A percentile compares a stretch with the other conserved stretches of the same genome.
These are phyloP conservation scores for Bruguiera hainesii DNA, from an alignment of 441 rosid genomes.

Conservation along the genomic window DNA sequence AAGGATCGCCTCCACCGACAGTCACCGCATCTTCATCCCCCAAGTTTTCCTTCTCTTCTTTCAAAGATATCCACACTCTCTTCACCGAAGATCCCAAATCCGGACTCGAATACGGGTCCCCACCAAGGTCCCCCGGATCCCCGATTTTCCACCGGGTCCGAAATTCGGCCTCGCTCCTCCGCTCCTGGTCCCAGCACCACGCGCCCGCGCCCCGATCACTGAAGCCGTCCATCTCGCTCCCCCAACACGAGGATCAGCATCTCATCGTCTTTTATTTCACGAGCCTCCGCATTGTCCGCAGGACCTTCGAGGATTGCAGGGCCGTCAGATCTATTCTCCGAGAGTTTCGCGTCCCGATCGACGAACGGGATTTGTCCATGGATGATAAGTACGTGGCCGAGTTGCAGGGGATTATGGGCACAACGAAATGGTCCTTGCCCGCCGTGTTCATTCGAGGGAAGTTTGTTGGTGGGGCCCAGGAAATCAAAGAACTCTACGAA, in stretches of 20 bases:
- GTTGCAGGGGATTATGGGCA: slow-evolving; percentile 43
- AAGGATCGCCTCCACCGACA: slow-evolving; percentile 23
- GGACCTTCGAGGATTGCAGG: slow-evolving; percentile 67
- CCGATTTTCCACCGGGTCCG: slow-evolving; percentile 60
- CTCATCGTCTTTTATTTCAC: slow-evolving; percentile 61
- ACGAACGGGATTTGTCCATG: slow-evolving; percentile 79
- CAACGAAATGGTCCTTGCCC: slow-evolving; percentile 36
- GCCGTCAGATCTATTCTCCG: slow-evolving; percentile 66
- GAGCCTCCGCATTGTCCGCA: slow-evolving; percentile 69
- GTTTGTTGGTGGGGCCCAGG: slow-evolving; percentile 56
- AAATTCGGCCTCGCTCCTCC: slow-evolving; percentile 40
- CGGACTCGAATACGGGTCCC: slow-evolving; percentile 11
- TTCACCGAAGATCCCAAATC: slow-evolving; percentile 29
- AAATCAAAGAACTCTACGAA: slow-evolving; percentile 46
- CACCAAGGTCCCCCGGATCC: slow-evolving; percentile 28
- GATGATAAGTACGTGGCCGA: slow-evolving; percentile 47
- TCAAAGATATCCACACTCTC: slow-evolving; percentile 57
- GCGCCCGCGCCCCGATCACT: slow-evolving; percentile 8
- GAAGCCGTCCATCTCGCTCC: slow-evolving; percentile 15
- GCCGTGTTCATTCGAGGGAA: slow-evolving; percentile 53
- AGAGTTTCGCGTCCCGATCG: slow-evolving; percentile 42
- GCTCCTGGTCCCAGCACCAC: slow-evolving; percentile 22
- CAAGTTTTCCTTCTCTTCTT: slow-evolving; percentile 55
- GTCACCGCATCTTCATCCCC: slow-evolving; percentile 2
- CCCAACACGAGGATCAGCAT: slow-evolving; percentile 21